phyloP scores from a whole-genome alignment of 305 asterid genomes.

The Andrographis paniculata region DNA sequence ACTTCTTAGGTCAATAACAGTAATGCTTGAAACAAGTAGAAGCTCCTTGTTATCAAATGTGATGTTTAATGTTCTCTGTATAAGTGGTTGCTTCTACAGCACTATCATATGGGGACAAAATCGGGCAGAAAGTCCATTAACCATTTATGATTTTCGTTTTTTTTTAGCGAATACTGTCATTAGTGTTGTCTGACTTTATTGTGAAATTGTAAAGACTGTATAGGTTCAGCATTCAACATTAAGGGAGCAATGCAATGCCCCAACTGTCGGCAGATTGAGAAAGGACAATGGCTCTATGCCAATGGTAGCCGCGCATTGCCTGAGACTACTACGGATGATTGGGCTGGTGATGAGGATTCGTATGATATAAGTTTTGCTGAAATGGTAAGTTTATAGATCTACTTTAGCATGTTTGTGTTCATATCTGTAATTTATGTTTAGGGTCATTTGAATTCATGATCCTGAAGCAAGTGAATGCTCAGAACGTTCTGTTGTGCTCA shows the following conservation, averaged over 20 bases:
- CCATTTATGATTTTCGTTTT: too few relatives aligned
- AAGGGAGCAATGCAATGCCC: slow-evolving; percentile 95
- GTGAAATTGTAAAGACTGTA: slow-evolving; percentile 40
- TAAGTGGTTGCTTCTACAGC: too few relatives aligned
- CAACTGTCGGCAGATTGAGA: slow-evolving; percentile 83
- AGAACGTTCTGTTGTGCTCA: too few relatives aligned
- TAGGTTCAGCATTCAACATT: slow-evolving; percentile 75
- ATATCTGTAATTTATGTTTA: neutral
- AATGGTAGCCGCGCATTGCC: slow-evolving; percentile 59
- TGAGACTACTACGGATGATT: slow-evolving; percentile 65
- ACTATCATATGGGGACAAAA: too few relatives aligned
- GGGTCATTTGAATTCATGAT: neutral
- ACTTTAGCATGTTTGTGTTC: neutral
- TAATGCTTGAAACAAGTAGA: too few relatives aligned
- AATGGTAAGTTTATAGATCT: slow-evolving; percentile 32
- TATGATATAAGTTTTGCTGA: slow-evolving; percentile 64
- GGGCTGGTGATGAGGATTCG: slow-evolving; percentile 76
- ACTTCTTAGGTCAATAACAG: too few relatives aligned
- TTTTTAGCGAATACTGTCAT: too few relatives aligned
- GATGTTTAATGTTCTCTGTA: too few relatives aligned
- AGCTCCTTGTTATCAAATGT: too few relatives aligned
- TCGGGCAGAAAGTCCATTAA: too few relatives aligned
- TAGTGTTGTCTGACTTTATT: too few relatives aligned
- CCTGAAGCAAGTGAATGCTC: too few relatives aligned
- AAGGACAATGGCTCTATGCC: slow-evolving; percentile 85